Conservation (phyloP, 2,329 filamentous ascomycete genomes). For the Colletotrichum kahawae region DNA sequence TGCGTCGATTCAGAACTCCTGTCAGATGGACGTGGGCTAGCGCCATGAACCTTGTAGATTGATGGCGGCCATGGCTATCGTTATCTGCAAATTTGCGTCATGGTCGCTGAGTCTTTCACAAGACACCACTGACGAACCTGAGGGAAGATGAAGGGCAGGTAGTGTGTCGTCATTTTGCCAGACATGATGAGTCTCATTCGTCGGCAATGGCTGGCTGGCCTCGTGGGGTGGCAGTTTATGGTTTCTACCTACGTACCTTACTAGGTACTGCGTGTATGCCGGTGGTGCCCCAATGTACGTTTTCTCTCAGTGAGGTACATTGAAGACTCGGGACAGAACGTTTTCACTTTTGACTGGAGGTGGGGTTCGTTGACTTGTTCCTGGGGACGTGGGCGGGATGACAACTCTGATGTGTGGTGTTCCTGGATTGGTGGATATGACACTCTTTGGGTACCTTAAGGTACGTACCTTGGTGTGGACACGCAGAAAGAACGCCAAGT, state of each 20-base stretch:
- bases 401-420: background rate
- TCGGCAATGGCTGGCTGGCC: background rate
- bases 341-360: background rate
- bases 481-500: background rate
- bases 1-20: background rate
- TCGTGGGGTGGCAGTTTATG: background rate
- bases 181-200: background rate
- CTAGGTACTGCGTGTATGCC: background rate
- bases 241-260: background rate
- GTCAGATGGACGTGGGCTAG: background rate
- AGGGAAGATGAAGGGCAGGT: background rate
- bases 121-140: background rate
- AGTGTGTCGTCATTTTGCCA: constrained; percentile 3
- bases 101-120: background rate
- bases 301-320: background rate
- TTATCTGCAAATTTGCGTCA: background rate
- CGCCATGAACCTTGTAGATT: background rate
- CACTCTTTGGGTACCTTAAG: background rate
- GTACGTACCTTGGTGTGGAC: background rate
- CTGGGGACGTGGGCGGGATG: background rate
- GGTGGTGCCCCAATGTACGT: background rate
- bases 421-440: constrained; percentile 14
- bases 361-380: background rate
- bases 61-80: background rate
- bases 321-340: background rate